phyloP scores from a whole-genome alignment of 148 eudicot genomes.

The Polygonum maritimum region DNA sequence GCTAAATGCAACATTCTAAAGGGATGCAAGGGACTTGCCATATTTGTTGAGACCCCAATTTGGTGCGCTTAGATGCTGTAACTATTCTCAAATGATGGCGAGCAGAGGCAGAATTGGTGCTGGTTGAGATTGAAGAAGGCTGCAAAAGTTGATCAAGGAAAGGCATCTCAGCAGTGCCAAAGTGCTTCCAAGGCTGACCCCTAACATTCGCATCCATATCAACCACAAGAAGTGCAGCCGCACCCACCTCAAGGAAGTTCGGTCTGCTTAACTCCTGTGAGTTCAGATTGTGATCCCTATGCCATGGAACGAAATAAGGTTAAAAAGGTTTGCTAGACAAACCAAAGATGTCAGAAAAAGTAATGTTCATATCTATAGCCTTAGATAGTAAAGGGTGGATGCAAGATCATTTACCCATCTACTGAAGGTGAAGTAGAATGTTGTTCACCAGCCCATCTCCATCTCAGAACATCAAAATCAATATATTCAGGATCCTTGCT shows the following conservation, averaged over 20 bases:
- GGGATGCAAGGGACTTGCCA: conserved; percentile 42
- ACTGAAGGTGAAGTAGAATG: conserved; percentile 44
- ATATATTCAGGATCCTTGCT: conserved; percentile 57
- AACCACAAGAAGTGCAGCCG: conserved; percentile 85
- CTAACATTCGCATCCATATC: conserved; percentile 75
- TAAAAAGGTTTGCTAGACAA: not conserved
- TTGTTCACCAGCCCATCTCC: conserved; percentile 83
- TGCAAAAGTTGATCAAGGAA: conserved; percentile 92
- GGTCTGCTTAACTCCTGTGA: conserved; percentile 52
- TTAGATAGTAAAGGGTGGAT: conserved; percentile 1
- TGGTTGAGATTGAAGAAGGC: conserved; percentile 78
- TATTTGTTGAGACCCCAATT: conserved; percentile 60
- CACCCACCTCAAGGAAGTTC: conserved; percentile 90
- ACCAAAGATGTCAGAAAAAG: not conserved
- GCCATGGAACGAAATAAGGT: conserved; percentile 15
- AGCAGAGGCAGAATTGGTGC: conserved; percentile 71
- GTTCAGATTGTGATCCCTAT: conserved; percentile 55
- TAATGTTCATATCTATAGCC: not conserved
- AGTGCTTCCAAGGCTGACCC: conserved; percentile 71
- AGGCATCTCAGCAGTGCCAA: conserved; percentile 90
- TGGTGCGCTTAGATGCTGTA: conserved; percentile 81
- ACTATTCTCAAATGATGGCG: conserved; percentile 88
- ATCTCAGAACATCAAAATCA: conserved; percentile 74
- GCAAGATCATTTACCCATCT: conserved; percentile 49
- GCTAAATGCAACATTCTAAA: not conserved